phyloP scores from a whole-genome alignment of 441 rosid genomes.

The Gossypium trilobum region DNA sequence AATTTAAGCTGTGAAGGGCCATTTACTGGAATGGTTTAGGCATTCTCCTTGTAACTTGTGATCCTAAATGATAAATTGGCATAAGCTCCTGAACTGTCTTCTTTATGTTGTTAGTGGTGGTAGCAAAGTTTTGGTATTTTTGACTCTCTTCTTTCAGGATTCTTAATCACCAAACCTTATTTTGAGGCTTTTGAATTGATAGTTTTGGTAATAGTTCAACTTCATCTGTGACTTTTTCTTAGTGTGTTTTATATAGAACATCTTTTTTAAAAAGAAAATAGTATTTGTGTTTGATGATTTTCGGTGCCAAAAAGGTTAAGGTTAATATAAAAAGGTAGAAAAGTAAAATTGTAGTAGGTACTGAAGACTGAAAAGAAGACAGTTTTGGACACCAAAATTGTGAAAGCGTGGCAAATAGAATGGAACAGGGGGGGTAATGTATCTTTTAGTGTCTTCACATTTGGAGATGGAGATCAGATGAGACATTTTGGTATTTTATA shows the following conservation, averaged over 20 bases:
- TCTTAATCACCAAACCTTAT: background rate
- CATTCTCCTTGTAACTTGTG: background rate
- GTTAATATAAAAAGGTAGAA: background rate
- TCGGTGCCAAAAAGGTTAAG: background rate
- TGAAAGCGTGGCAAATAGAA: background rate
- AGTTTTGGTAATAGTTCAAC: background rate
- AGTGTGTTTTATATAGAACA: background rate
- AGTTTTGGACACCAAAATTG: background rate
- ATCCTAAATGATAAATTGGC: background rate
- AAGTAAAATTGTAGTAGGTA: background rate
- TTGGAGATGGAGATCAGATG: background rate
- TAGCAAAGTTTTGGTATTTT: background rate
- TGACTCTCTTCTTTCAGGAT: background rate
- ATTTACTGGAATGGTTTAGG: background rate
- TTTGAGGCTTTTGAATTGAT: background rate
- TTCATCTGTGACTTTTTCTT: background rate
- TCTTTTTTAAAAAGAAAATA: background rate
- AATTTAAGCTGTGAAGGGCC: background rate
- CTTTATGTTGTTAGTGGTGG: slow-evolving; percentile 1
- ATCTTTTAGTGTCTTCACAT: background rate
- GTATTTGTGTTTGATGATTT: background rate
- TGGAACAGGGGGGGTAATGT: background rate
- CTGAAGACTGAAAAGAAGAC: background rate
- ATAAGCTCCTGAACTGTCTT: background rate
- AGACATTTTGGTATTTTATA: background rate